phyloP scores from a whole-genome alignment of 768 basidiomycete genomes.

The Russula sp. region DNA sequence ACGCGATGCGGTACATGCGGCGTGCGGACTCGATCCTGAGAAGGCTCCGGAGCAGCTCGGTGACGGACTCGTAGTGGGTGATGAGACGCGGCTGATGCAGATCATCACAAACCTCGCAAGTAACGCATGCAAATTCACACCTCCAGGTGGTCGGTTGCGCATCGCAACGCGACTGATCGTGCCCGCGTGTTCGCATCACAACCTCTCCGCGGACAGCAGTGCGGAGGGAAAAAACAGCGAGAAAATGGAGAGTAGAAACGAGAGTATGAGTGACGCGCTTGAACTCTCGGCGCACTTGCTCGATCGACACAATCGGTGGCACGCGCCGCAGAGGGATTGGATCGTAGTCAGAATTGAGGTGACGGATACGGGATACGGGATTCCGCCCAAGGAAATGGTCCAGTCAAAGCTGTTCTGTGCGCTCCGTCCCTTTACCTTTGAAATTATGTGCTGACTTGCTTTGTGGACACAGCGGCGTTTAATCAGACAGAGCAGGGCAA shows the following conservation, averaged over 20 bases:
- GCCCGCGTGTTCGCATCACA: slow-evolving; percentile 20
- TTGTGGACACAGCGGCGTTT: slow-evolving; percentile 47
- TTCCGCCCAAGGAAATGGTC: slow-evolving; percentile 58
- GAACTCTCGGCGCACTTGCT: slow-evolving; percentile 33
- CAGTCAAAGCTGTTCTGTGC: slow-evolving; percentile 67
- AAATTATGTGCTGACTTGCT: neutral
- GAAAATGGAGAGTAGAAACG: neutral
- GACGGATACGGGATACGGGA: slow-evolving; percentile 66
- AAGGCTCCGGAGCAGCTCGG: slow-evolving; percentile 42
- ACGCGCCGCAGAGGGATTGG: slow-evolving; percentile 44
- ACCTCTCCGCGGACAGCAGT: neutral
- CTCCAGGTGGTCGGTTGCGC: slow-evolving; percentile 57
- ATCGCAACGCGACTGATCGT: slow-evolving; percentile 61
- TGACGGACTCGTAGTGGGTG: slow-evolving; percentile 72
- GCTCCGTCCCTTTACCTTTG: slow-evolving; percentile 25
- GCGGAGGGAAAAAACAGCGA: neutral
- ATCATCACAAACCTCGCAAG: slow-evolving; percentile 81
- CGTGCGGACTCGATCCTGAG: slow-evolving; percentile 45
- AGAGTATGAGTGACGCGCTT: neutral
- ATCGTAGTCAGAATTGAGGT: slow-evolving; percentile 85
- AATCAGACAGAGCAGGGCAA: slow-evolving; percentile 75
- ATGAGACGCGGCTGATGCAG: slow-evolving; percentile 76
- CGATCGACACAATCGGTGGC: slow-evolving; percentile 45
- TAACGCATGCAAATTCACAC: slow-evolving; percentile 79
- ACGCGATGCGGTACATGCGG: slow-evolving; percentile 52